These are phyloP conservation scores for Dalbergia cultrata DNA, from an alignment of 306 rosid species.

Conservation along the genomic window DNA sequence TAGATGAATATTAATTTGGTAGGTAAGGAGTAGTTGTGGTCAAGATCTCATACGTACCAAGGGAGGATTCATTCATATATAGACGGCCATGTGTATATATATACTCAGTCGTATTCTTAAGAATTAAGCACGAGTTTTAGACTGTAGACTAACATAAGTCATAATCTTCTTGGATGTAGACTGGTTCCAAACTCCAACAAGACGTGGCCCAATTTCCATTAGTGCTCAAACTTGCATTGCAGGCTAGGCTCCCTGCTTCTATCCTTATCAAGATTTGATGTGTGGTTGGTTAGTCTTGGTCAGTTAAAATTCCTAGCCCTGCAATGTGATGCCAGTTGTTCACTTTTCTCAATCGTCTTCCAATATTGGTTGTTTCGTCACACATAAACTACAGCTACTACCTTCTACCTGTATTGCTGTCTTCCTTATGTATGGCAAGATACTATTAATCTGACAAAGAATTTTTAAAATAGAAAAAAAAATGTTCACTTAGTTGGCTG, in stretches of 20 bases:
- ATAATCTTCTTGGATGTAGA: slow-evolving; percentile 21
- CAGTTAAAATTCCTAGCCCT: neutral
- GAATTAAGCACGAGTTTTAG: slow-evolving; percentile 22
- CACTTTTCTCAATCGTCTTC: slow-evolving; percentile 2
- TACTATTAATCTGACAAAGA: neutral
- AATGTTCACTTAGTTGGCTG: neutral
- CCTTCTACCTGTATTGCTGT: neutral
- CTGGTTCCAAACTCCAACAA: slow-evolving; percentile 43
- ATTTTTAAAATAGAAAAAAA: too few species aligned
- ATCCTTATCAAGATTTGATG: slow-evolving; percentile 33
- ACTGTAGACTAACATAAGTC: neutral
- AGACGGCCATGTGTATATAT: neutral
- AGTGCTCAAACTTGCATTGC: neutral
- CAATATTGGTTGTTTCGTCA: neutral
- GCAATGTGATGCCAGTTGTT: neutral
- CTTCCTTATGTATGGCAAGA: neutral
- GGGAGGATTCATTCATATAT: neutral
- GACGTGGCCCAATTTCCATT: slow-evolving; percentile 34
- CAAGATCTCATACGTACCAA: neutral
- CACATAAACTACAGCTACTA: neutral
- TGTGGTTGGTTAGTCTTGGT: slow-evolving; percentile 44
- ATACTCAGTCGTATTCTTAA: neutral
- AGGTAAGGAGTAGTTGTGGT: neutral
- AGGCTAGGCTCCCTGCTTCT: neutral
- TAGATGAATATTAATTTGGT: neutral